Evolutionary conservation across 192 early-diverging fungal species (phyloP), one percentile per base, ranked within the genome.

Genomic region (Gamsiella multidivaricata): DNA sequence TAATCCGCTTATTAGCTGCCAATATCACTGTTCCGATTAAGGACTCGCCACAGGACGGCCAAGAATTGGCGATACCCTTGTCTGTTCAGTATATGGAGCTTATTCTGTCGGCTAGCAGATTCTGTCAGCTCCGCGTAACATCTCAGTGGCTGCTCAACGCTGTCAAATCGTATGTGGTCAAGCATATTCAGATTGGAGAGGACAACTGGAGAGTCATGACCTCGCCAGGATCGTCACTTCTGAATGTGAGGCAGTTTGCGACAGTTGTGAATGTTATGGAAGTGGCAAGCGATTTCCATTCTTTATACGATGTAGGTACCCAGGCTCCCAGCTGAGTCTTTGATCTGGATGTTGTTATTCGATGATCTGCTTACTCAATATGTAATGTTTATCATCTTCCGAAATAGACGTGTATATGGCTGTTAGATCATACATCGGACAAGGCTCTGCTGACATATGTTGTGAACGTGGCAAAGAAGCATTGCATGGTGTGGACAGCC

Each of bases 171-270:
- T 89, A 81, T 78, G 83, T 89, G 18, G 86, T 74, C 57, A 75
- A 72, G 22, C 59, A 71, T 20, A 53, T 76, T 20, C 39, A 61
- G 20, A 87, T 89, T 49, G 86, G 82, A 37, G 83, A 83, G 45
- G 89, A 92, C 61, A 94, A 94, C 65, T 94, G 93, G 93, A 83
- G 88, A 37, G 90, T 89, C n/a, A 91, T 90, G 64, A 90, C 91
- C 1, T 88, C 87, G 5, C 93, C 93, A 6, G 93, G 93, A 0
- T 82, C 91, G 0, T 91, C 91, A 22, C 72, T 94, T 23, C 79
- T 94, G n/a, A 94, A 92, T 61, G 78, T 82, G 14, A 84, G 91
- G 25, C 93, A 94, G 55, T 81, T 86, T 33, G 79, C 86, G 0
- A 82, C 85, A 3, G 70, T 85, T 29, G 64, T 84, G 18, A 67